These are phyloP conservation scores for Geotrichum australiense DNA, from an alignment of 1,139 yeast genomes.

Conservation along the genomic window DNA sequence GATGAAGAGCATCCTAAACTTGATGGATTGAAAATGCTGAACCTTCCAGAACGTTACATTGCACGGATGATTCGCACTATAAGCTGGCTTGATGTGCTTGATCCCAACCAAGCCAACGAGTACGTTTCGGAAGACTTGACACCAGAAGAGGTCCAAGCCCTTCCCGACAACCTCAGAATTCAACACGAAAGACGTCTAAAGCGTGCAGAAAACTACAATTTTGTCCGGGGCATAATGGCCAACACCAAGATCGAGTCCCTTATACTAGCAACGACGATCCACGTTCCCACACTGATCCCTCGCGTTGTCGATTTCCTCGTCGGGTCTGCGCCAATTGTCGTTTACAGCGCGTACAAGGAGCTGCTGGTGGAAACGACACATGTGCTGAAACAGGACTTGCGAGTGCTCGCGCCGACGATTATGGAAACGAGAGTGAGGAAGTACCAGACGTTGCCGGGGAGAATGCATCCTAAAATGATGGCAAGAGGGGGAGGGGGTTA, in stretches of 20 bases:
- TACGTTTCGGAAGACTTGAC: slow-evolving; percentile 37
- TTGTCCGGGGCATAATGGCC: slow-evolving; percentile 47
- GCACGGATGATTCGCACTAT: slow-evolving; percentile 57
- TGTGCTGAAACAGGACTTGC: slow-evolving; percentile 52
- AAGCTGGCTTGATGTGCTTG: slow-evolving; percentile 72
- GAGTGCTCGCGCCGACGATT: slow-evolving; percentile 77
- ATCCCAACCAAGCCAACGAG: slow-evolving; percentile 55
- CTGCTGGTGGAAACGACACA: slow-evolving; percentile 66
- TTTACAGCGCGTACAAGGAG: slow-evolving; percentile 79
- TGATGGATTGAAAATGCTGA: slow-evolving; percentile 59
- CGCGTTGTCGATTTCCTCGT: slow-evolving; percentile 58
- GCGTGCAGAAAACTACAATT: slow-evolving; percentile 43
- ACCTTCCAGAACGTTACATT: slow-evolving; percentile 47
- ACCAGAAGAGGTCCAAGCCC: slow-evolving; percentile 43
- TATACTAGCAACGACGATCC: slow-evolving; percentile 63
- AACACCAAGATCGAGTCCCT: slow-evolving; percentile 66
- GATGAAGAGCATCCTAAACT: slow-evolving; percentile 90
- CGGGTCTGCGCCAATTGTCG: slow-evolving; percentile 81
- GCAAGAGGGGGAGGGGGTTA: slow-evolving; percentile 91
- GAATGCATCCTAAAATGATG: slow-evolving; percentile 93
- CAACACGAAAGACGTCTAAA: slow-evolving; percentile 63
- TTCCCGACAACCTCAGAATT: slow-evolving; percentile 55
- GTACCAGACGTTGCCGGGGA: slow-evolving; percentile 89
- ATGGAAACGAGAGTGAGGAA: slow-evolving; percentile 77
- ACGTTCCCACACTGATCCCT: slow-evolving; percentile 59